Percentiles rank a stretch among this genome's conserved stretches.
These are phyloP conservation scores for Nidula microcarpa DNA, from an alignment of 768 basidiomycete species.

Conservation along the genomic window DNA sequence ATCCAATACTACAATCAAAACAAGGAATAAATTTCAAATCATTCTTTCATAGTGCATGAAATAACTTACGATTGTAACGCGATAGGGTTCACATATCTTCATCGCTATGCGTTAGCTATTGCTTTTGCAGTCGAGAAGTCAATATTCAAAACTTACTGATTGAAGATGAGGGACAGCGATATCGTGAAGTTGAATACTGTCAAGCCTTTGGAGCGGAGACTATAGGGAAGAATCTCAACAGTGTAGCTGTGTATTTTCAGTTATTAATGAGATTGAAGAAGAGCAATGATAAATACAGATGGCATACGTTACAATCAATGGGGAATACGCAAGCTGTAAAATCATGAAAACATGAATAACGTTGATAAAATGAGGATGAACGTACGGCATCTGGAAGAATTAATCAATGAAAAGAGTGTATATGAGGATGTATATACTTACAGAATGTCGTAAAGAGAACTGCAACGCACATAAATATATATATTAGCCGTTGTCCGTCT, in stretches of 20 bases:
- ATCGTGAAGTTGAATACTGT: constrained; percentile 13
- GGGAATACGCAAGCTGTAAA: background rate
- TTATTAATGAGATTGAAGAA: too few relatives aligned
- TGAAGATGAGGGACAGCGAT: constrained; percentile 12
- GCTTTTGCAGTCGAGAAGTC: background rate
- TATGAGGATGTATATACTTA: background rate
- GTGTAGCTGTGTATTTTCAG: constrained; percentile 5
- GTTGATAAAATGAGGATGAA: background rate
- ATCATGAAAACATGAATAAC: background rate
- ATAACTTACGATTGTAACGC: constrained; percentile 1
- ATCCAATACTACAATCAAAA: background rate
- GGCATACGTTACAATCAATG: background rate
- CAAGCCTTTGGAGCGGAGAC: constrained; percentile 12
- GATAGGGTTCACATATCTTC: constrained; percentile 12
- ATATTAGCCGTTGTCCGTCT: background rate
- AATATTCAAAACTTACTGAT: constrained; percentile 5
- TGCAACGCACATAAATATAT: background rate
- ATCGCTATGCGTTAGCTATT: background rate
- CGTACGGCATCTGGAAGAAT: background rate
- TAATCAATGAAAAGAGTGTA: background rate
- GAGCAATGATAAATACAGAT: background rate
- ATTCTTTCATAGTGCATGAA: background rate
- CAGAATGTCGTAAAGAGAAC: background rate
- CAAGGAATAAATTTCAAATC: background rate
- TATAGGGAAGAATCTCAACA: constrained; percentile 13